phyloP scores from a whole-genome alignment of 163 green algal genomes.

The Scenedesmus sp. region DNA sequence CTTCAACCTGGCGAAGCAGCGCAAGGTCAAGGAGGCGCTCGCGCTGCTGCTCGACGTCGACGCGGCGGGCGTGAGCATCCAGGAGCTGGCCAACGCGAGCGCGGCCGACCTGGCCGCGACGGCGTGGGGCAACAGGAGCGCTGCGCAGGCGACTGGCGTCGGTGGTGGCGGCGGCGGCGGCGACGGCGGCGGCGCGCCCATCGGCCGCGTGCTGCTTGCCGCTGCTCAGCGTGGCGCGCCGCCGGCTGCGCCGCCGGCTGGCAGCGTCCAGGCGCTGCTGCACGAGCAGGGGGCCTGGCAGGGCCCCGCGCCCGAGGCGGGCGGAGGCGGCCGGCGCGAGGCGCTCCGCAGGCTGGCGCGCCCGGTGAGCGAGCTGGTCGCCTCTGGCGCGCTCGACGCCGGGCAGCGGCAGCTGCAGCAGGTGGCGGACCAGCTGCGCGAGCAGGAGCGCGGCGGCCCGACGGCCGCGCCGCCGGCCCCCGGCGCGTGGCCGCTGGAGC shows the following conservation, averaged over 20 bases:
- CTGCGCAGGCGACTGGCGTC: neutral
- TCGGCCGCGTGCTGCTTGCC: neutral
- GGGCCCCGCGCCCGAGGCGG: neutral
- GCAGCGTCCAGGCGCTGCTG: constrained; percentile 19
- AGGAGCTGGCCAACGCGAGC: neutral
- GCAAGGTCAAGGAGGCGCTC: constrained; percentile 34
- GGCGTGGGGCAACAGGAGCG: neutral
- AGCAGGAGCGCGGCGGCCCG: neutral
- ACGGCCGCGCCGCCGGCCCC: neutral
- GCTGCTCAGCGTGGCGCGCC: neutral
- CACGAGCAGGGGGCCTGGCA: constrained; percentile 10
- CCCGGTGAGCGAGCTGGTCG: neutral
- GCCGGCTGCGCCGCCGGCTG: neutral
- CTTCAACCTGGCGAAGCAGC: constrained; percentile 38
- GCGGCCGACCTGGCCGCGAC: neutral
- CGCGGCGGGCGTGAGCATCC: constrained; percentile 4
- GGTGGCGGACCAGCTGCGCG: neutral
- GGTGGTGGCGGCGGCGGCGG: neutral
- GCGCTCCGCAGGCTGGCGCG: neutral
- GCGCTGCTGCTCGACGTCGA: constrained; percentile 39
- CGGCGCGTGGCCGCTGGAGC: no score
- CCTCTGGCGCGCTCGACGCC: neutral
- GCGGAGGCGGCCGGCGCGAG: neutral
- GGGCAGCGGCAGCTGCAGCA: neutral
- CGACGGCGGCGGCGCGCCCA: neutral